These are phyloP conservation scores for Omphalea diandra DNA, from an alignment of 441 rosid species.

Conservation along the genomic window DNA sequence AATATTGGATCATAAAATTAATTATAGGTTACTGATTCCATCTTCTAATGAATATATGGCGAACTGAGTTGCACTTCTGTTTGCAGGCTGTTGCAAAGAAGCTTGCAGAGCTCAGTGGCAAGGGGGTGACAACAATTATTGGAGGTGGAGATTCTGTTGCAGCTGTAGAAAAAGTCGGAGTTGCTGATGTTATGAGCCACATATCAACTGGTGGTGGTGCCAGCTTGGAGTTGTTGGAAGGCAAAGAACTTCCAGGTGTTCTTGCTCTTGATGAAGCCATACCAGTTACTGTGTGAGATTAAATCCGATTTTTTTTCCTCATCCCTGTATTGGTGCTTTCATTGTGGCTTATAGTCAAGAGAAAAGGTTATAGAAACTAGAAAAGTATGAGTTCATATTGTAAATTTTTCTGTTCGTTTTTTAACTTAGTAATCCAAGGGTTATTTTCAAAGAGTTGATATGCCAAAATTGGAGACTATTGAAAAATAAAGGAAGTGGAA, in stretches of 20 bases:
- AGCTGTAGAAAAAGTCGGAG: constrained; percentile 84
- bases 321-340: constrained; percentile 10
- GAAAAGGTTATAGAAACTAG: constrained; percentile 27
- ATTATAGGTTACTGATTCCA: neutral
- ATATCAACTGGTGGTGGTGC: constrained; percentile 97
- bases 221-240: constrained; percentile 91
- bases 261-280: constrained; percentile 83
- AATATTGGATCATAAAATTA: neutral
- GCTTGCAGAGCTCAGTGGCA: constrained; percentile 79
- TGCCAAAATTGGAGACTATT: neutral
- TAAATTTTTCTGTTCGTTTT: constrained; percentile 29
- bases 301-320: constrained; percentile 11
- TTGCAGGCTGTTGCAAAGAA: constrained; percentile 71
- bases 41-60: constrained; percentile 3
- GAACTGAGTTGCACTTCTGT: constrained; percentile 13
- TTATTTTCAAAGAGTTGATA: neutral
- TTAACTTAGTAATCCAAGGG: neutral
- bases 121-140: constrained; percentile 86
- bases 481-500: neutral
- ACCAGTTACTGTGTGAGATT: constrained; percentile 50
- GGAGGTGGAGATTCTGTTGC: constrained; percentile 98
- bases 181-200: constrained; percentile 92
- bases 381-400: constrained; percentile 33
- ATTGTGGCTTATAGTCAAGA: constrained; percentile 20
- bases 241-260: constrained; percentile 87